Evolutionary conservation across 2,329 filamentous ascomycete species (phyloP), one percentile per base, ranked within the genome.

Genomic region (Alternaria ventricosa): DNA sequence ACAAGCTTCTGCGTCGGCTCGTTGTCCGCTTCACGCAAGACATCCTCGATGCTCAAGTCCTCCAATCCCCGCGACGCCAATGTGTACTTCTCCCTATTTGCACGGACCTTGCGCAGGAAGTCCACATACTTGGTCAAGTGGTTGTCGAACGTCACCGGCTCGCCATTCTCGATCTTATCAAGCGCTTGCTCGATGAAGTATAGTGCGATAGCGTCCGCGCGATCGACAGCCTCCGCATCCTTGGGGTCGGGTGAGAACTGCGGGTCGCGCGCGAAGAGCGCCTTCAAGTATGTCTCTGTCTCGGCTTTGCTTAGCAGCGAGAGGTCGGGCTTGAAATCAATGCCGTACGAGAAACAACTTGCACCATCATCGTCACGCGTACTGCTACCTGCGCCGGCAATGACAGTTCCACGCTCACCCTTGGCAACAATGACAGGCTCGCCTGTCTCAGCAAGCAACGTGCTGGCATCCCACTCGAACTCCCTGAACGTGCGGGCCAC

Each of bases 401-500:
- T 61, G 20, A 61, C 54, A 27, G 59, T 61, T 30, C 59, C 59
- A 3, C 59, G 59, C 44, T 61, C 59, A 10, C 59, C 59, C 54
- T 30, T 57, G 20, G 59, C 59, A 2, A 61, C 54, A 1, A 61
- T 61, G 4, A 61, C 59, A 5, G 59, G 59, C 46, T 61, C 59
- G 9, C 59, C 59, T 8, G 59, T 61, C 22, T 61, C 59, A 13
- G 59, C 59, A 61, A 61, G 59, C 27, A 61, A 27, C 6, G 59
- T 61, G 15, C 59, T 61, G 20, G 59, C 59, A 57, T 61, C 59
- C 59, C 59, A 61, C 46, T 61, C 59, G 47, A 57, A 61, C 27
- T 61, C 59, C 8, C 59, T 57, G n/a, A 61, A 61, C 0, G 59
- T 61, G 46, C 59, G 59, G 51, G 54, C 41, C 10, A 61, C 54